Evolutionary conservation across 176 grass and related monocot species (phyloP).

Genomic region (Otatea glauca): DNA sequence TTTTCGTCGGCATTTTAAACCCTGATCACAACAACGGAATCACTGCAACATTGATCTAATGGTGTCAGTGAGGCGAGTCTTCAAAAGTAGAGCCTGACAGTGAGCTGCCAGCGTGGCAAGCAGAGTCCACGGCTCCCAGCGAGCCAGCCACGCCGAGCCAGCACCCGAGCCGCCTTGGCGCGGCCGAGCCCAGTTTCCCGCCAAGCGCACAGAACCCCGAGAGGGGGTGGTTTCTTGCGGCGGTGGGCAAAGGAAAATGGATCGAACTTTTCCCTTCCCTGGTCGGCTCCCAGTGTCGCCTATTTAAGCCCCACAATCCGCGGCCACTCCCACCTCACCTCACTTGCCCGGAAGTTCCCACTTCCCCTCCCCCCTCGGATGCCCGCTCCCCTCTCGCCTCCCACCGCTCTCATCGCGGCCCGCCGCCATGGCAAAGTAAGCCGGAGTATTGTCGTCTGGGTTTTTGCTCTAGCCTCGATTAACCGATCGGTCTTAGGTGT

Average conservation of each 20-base stretch:
- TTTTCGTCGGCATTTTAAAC: no score
- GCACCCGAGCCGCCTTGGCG: background rate
- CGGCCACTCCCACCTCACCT: background rate
- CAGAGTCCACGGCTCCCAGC: background rate
- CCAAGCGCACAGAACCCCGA: background rate
- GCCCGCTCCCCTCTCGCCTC: background rate
- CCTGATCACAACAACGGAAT: no score
- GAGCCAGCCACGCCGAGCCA: background rate
- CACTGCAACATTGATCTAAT: background rate
- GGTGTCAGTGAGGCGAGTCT: background rate
- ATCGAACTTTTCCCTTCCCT: background rate
- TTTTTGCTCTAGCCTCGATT: background rate
- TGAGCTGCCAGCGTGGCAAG: background rate
- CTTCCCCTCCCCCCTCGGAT: background rate
- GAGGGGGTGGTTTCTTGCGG: slow-evolving; percentile 3
- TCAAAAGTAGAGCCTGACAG: background rate
- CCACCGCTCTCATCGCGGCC: background rate
- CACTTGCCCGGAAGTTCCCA: background rate
- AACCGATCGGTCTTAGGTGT: no score
- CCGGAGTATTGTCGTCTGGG: background rate
- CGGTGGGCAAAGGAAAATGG: background rate
- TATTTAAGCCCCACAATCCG: background rate
- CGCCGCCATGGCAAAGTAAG: slow-evolving; percentile 46
- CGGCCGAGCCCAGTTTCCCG: background rate
- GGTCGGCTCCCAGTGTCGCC: background rate